Evolutionary conservation across 176 grass and related monocot species (phyloP).

Genomic region (Bothriochloa decipiens): DNA sequence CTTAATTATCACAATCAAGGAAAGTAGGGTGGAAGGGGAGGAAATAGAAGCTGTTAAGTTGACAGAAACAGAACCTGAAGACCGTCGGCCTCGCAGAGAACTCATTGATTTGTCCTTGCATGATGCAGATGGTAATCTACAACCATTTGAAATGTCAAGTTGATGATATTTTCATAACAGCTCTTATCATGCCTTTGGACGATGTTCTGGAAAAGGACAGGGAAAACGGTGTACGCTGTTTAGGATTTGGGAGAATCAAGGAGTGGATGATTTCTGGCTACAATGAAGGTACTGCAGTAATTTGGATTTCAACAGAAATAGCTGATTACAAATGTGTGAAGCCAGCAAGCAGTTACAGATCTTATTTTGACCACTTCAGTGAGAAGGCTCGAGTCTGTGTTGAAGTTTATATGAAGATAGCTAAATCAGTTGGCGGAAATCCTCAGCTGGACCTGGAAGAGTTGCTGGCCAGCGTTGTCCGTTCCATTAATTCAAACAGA

Average conservation of each 20-base stretch:
- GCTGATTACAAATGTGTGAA: conserved; percentile 67
- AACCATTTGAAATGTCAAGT: conserved; percentile 67
- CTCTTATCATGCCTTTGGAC: conserved; percentile 49
- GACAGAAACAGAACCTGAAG: conserved; percentile 52
- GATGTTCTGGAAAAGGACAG: conserved; percentile 54
- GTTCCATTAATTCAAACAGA: conserved; percentile 50
- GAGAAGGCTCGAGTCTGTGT: conserved; percentile 58
- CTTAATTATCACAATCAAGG: conserved; percentile 38
- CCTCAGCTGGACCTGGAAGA: conserved; percentile 59
- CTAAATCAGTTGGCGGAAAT: conserved; percentile 52
- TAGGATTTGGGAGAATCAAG: conserved; percentile 59
- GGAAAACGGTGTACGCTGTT: conserved; percentile 56
- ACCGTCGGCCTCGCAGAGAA: conserved; percentile 52
- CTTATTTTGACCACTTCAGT: conserved; percentile 57
- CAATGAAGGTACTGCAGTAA: conserved; percentile 51
- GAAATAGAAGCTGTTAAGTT: conserved; percentile 51
- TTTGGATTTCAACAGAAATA: conserved; percentile 63
- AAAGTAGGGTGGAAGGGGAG: conserved; percentile 33
- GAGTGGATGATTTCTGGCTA: conserved; percentile 68
- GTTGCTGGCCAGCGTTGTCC: conserved; percentile 56
- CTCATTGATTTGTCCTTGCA: conserved; percentile 62
- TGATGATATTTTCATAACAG: conserved; percentile 57
- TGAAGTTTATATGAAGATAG: conserved; percentile 63
- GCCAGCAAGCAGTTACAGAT: conserved; percentile 58
- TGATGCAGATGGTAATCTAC: conserved; percentile 53